Evolutionary conservation across 2,329 filamentous ascomycete genomes (phyloP).

Genomic region (Aspergillus ustus): DNA sequence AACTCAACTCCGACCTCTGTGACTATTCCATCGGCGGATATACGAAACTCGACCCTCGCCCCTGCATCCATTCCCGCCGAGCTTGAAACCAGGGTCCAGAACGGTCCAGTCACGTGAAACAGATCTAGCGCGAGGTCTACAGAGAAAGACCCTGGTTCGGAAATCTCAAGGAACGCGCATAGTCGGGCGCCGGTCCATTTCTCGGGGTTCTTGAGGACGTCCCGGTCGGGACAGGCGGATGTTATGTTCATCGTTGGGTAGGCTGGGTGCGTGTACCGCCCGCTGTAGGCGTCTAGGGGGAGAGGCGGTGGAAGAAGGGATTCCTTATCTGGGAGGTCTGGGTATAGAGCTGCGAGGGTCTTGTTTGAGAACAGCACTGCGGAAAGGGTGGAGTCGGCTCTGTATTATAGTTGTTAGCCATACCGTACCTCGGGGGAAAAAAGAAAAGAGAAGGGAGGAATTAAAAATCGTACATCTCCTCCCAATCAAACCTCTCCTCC

Average conservation of each 20-base stretch:
- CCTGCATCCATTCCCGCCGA: neutral
- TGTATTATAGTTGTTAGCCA: neutral
- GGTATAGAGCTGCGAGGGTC: constrained; percentile 1
- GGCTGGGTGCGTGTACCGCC: neutral
- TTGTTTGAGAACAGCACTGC: neutral
- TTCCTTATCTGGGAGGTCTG: neutral
- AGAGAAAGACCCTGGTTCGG: neutral
- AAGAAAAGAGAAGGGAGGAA: neutral
- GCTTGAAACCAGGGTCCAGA: neutral
- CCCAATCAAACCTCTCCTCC: constrained; percentile 16
- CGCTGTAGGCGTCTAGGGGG: neutral
- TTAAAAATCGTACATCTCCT: neutral
- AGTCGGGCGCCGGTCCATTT: neutral
- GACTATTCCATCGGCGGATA: neutral
- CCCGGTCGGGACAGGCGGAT: neutral
- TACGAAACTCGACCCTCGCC: neutral
- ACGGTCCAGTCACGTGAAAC: neutral
- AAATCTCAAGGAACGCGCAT: neutral
- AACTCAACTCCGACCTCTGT: neutral
- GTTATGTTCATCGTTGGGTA: neutral
- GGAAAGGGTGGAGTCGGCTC: neutral
- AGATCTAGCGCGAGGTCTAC: neutral
- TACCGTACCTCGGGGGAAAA: neutral
- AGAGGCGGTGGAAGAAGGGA: neutral
- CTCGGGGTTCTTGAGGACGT: neutral